Conservation (phyloP, 1,284 basidiomycete species). For the Heterobasidion occidentale region DNA sequence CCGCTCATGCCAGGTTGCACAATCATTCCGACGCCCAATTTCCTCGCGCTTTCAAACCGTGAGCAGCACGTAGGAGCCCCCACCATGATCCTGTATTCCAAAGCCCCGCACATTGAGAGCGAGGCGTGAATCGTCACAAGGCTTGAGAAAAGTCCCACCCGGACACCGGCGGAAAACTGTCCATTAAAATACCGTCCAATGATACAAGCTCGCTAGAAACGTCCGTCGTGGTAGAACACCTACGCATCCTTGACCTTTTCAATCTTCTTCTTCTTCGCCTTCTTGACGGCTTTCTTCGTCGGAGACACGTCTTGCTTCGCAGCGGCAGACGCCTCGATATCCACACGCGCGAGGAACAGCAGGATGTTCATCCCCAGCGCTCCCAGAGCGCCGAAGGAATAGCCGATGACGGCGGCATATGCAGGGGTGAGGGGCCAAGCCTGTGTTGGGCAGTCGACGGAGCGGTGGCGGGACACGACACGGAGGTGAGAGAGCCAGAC, state of each 20-base stretch:
- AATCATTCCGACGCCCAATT: too few species aligned
- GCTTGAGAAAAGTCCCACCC: too few species aligned
- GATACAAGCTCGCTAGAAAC: neutral
- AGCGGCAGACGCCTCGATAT: neutral
- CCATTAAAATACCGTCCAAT: neutral
- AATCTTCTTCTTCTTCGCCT: slow-evolving; percentile 3
- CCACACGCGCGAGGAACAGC: slow-evolving; percentile 8
- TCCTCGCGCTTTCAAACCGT: too few species aligned
- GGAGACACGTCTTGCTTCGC: neutral
- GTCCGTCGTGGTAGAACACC: neutral
- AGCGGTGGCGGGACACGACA: neutral
- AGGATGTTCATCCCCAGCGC: slow-evolving; percentile 30
- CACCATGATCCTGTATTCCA: too few species aligned
- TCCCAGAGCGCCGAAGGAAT: slow-evolving; percentile 52
- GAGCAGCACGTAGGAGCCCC: too few species aligned
- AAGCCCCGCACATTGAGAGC: too few species aligned
- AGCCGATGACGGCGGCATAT: slow-evolving; percentile 62
- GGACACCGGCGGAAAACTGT: too few species aligned
- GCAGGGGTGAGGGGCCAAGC: slow-evolving; percentile 76
- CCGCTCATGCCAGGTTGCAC: too few species aligned
- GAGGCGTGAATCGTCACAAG: too few species aligned
- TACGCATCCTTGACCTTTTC: neutral
- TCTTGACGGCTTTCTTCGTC: neutral
- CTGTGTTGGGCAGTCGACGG: slow-evolving; percentile 26
- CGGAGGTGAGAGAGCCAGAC: neutral